phyloP scores from a whole-genome alignment of 2,329 filamentous ascomycete species.

The Trichoderma cornu-damae region DNA sequence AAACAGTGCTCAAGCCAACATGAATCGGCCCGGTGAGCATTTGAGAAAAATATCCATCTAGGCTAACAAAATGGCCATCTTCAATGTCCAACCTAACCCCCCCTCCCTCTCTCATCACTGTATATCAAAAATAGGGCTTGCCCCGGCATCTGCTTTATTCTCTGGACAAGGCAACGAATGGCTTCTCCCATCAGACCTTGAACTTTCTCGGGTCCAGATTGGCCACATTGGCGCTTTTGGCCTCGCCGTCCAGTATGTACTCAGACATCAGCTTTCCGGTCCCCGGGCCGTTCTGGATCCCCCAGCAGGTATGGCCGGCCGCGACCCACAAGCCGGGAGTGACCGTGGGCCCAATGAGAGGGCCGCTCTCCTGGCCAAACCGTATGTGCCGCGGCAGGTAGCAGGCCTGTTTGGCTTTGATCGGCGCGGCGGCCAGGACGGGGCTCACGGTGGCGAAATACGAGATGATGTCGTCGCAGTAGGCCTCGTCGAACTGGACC shows the following conservation, averaged over 20 bases:
- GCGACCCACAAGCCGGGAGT: constrained; percentile 74
- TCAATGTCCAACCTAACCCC: neutral
- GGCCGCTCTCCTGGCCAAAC: constrained; percentile 57
- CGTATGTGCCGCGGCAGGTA: constrained; percentile 76
- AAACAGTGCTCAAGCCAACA: no score
- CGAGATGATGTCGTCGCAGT: constrained; percentile 80
- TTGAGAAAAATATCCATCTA: no score
- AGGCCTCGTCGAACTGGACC: constrained; percentile 66
- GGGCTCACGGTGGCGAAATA: constrained; percentile 65
- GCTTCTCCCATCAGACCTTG: constrained; percentile 43
- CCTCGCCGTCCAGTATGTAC: constrained; percentile 67
- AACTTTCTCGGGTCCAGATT: constrained; percentile 63
- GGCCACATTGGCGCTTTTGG: constrained; percentile 61
- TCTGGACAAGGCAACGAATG: no score
- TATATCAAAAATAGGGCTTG: no score
- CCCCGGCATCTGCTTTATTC: no score
- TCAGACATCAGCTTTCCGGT: constrained; percentile 80
- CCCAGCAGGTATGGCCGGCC: constrained; percentile 94
- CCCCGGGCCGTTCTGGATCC: constrained; percentile 89
- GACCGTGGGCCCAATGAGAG: constrained; percentile 71
- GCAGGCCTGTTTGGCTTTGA: constrained; percentile 80
- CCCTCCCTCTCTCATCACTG: no score
- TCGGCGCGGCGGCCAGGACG: constrained; percentile 60
- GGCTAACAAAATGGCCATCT: neutral
- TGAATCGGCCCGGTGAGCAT: no score